Evolutionary conservation across 805 yeast genomes (phyloP).

Genomic region (Yarrowia deformans): DNA sequence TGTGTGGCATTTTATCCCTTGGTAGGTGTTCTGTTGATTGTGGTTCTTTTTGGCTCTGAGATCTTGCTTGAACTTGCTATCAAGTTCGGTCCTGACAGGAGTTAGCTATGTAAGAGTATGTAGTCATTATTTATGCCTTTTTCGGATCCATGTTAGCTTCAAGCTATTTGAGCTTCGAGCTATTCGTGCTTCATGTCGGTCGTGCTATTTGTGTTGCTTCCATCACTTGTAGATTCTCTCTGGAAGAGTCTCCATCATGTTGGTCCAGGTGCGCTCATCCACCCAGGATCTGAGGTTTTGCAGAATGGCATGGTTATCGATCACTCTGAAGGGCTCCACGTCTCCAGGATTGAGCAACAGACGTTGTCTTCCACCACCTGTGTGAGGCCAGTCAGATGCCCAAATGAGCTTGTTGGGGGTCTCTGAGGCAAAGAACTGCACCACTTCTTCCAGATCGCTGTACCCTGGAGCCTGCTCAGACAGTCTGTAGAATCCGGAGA

Average conservation of each 20-base stretch:
- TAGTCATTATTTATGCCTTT: not conserved
- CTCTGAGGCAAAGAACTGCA: constrained; percentile 26
- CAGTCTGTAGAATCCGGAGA: constrained; percentile 31
- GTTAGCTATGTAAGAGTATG: not conserved
- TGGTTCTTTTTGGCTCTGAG: constrained; percentile 35
- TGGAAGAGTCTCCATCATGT: constrained; percentile 27
- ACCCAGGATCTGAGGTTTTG: constrained; percentile 19
- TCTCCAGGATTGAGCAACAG: constrained; percentile 4
- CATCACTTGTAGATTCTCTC: constrained; percentile 11
- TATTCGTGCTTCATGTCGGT: not conserved
- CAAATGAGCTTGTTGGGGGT: constrained; percentile 33
- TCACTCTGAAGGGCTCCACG: constrained; percentile 19
- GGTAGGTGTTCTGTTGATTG: constrained; percentile 5
- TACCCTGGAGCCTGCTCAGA: constrained; percentile 31
- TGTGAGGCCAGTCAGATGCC: constrained; percentile 37
- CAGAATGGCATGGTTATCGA: constrained; percentile 27
- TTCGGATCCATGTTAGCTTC: too few relatives aligned
- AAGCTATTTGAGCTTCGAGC: too few relatives aligned
- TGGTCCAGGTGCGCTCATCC: constrained; percentile 27
- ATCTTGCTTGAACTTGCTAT: constrained; percentile 24
- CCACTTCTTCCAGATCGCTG: constrained; percentile 22
- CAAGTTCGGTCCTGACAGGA: constrained; percentile 20
- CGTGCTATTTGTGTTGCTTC: not conserved
- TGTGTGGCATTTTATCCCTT: constrained; percentile 19
- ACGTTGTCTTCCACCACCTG: constrained; percentile 30